These are phyloP conservation scores for Aegilops bicornis DNA, from an alignment of 176 grass and related monocot species.

Conservation along the genomic window DNA sequence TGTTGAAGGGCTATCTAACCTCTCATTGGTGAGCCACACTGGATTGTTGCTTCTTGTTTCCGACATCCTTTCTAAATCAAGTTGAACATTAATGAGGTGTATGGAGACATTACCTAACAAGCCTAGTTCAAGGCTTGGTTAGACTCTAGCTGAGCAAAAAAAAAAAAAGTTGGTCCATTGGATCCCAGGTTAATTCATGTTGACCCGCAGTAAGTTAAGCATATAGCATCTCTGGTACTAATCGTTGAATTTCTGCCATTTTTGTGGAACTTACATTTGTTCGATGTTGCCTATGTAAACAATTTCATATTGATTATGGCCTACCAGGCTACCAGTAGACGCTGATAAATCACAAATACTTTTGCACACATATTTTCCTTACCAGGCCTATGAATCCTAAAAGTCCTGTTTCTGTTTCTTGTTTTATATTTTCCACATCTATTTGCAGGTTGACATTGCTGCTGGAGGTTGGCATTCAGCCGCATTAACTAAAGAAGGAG, in stretches of 20 bases:
- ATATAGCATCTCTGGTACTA: background rate
- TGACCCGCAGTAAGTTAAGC: background rate
- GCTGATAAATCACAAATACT: background rate
- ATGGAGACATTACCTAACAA: conserved; percentile 8
- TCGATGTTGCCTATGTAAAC: background rate
- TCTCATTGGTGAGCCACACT: conserved; percentile 61
- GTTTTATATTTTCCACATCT: conserved; percentile 38
- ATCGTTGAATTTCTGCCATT: background rate
- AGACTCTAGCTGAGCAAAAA: background rate
- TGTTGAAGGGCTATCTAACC: conserved; percentile 70
- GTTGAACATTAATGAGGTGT: background rate
- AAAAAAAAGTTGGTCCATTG: background rate
- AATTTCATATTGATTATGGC: conserved; percentile 6
- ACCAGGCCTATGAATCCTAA: background rate
- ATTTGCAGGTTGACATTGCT: conserved; percentile 91
- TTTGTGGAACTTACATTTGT: background rate
- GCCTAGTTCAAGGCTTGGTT: background rate
- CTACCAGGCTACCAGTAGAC: background rate
- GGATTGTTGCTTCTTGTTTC: conserved; percentile 9
- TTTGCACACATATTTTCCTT: conserved; percentile 20
- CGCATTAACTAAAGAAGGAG: conserved; percentile 72
- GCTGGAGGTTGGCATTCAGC: conserved; percentile 99
- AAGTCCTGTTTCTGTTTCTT: conserved; percentile 7
- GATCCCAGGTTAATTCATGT: background rate
- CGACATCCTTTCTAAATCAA: background rate